phyloP scores from a whole-genome alignment of 2,329 filamentous ascomycete species.

The Grosmannia serpens region DNA sequence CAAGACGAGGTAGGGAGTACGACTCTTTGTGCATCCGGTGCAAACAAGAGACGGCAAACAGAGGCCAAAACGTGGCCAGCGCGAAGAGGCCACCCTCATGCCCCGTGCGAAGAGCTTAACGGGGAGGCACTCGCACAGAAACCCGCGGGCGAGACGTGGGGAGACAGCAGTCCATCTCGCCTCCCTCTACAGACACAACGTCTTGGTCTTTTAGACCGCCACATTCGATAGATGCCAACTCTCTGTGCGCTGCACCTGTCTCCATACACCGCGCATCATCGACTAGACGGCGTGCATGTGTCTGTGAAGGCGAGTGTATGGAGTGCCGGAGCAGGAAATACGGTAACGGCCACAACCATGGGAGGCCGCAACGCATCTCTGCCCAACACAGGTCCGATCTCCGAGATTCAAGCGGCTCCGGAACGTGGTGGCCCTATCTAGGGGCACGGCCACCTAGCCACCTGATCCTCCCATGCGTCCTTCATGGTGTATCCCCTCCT shows the following conservation, averaged over 20 bases:
- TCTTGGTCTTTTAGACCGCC: not conserved
- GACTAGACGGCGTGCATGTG: not conserved
- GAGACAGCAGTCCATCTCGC: not conserved
- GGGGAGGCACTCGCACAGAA: not conserved
- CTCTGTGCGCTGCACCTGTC: not conserved
- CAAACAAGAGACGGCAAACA: not conserved
- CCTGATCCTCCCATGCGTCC: too few relatives aligned
- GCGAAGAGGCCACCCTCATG: not conserved
- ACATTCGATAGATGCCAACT: not conserved
- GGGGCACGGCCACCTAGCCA: not conserved
- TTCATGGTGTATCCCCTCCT: not conserved
- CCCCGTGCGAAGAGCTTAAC: not conserved
- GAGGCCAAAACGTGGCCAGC: not conserved
- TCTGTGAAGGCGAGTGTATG: not conserved
- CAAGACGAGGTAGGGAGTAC: not conserved
- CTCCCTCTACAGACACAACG: not conserved
- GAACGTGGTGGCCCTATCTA: not conserved
- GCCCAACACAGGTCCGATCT: not conserved
- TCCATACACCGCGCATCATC: not conserved
- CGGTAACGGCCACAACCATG: not conserved
- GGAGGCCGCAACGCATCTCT: not conserved
- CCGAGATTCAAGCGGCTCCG: not conserved
- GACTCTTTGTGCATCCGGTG: not conserved
- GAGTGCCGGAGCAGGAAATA: not conserved
- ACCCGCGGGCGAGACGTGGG: too few relatives aligned